Conservation (phyloP, 139 green algal genomes). For the Klebsormidium nitens region DNA sequence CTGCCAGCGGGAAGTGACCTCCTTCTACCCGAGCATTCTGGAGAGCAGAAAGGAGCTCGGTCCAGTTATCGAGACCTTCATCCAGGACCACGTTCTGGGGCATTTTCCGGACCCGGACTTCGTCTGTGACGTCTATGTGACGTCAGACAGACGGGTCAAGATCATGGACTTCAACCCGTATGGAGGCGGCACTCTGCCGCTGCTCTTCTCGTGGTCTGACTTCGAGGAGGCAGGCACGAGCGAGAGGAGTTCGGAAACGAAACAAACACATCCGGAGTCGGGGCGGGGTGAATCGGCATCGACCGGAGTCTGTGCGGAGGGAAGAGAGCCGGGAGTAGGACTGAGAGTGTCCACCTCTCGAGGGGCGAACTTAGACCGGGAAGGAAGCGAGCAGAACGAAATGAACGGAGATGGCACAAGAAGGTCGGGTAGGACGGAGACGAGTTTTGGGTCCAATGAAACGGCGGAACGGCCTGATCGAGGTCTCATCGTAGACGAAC, state of each 20-base stretch:
- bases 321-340: too few relatives aligned
- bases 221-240: constrained; percentile 9
- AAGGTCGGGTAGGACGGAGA: too few relatives aligned
- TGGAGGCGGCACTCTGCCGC: constrained; percentile 64
- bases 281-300: too few relatives aligned
- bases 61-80: constrained; percentile 44
- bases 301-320: too few relatives aligned
- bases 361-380: too few relatives aligned
- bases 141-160: constrained; percentile 44
- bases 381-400: too few relatives aligned
- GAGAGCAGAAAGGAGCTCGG: constrained; percentile 28
- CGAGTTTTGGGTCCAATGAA: too few relatives aligned
- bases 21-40: constrained; percentile 40
- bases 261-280: too few relatives aligned
- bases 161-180: constrained; percentile 90
- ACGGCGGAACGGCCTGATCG: too few relatives aligned
- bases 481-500: too few relatives aligned
- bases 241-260: neutral
- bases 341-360: too few relatives aligned
- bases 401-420: too few relatives aligned
- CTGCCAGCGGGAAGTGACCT: constrained; percentile 73
- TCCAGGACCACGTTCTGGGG: constrained; percentile 17
- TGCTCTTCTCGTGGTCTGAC: constrained; percentile 79
- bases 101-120: neutral
- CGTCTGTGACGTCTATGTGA: constrained; percentile 73